These are phyloP conservation scores for slime mould (Dictyostelium discoideum) DNA, from an alignment of 78 protist species.

Conservation along the genomic window DNA sequence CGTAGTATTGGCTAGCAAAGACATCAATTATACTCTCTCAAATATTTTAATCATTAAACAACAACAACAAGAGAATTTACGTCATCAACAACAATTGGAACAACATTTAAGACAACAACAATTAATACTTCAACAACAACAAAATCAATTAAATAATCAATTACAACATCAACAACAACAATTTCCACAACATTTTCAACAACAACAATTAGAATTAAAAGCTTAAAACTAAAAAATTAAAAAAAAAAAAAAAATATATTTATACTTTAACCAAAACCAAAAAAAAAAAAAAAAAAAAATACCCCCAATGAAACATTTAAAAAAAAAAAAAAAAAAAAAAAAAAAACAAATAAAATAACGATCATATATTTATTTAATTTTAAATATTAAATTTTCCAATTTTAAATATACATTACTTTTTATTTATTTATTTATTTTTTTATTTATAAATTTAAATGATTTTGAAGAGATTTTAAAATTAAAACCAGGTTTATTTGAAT, in stretches of 20 bases:
- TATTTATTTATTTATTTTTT: not conserved
- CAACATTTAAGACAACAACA: conserved; percentile 1
- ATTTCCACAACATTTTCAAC: not conserved
- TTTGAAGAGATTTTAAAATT: conserved; percentile 41
- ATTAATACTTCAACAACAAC: not conserved
- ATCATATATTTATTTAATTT: not conserved
- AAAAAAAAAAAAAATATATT: too few species aligned
- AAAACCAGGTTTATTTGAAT: not conserved
- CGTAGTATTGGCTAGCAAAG: conserved; percentile 64
- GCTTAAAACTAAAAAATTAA: not conserved
- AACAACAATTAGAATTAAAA: not conserved
- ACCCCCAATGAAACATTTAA: too few species aligned
- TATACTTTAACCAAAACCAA: too few species aligned
- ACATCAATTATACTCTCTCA: not conserved
- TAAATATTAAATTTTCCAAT: not conserved
- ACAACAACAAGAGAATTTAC: not conserved
- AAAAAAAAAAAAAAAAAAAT: too few species aligned
- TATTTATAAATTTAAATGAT: not conserved
- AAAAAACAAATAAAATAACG: not conserved
- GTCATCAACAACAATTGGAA: not conserved
- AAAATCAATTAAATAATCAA: not conserved
- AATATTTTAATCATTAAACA: not conserved
- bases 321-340: too few species aligned
- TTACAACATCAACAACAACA: not conserved
- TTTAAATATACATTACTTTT: too few species aligned